Evolutionary conservation across 2,329 filamentous ascomycete genomes (phyloP).

Genomic region (Volutella citrinella): DNA sequence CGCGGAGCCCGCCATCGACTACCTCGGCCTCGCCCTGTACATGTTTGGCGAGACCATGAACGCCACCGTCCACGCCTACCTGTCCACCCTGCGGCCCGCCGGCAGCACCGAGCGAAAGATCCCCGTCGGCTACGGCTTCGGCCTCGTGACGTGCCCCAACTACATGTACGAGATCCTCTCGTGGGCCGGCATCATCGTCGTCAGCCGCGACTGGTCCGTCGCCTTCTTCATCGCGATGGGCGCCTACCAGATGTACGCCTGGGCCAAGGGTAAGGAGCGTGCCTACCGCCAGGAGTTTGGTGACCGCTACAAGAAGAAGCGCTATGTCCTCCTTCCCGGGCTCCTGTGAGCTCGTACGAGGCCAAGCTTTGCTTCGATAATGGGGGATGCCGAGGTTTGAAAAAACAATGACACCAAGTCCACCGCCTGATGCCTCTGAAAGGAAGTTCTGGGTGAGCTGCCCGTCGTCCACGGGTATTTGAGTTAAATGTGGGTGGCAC

Average conservation of each 20-base stretch:
- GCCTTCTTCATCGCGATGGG: conserved; percentile 73
- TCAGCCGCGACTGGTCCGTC: conserved; percentile 77
- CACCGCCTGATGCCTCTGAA: no score
- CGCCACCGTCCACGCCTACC: conserved; percentile 72
- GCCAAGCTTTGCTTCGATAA: no score
- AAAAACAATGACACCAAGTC: no score
- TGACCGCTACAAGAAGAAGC: conserved; percentile 94
- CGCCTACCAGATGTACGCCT: conserved; percentile 74
- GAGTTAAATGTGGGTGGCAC: no score
- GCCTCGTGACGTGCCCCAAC: conserved; percentile 89
- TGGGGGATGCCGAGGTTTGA: neutral
- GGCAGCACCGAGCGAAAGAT: conserved; percentile 87
- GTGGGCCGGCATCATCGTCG: conserved; percentile 79
- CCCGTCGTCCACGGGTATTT: no score
- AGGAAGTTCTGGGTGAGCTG: no score
- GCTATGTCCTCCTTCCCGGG: conserved; percentile 76
- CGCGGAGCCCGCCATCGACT: conserved; percentile 51
- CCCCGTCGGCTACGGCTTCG: conserved; percentile 80
- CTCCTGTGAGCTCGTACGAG: conserved; percentile 68
- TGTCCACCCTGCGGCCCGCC: conserved; percentile 71
- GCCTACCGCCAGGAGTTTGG: conserved; percentile 89
- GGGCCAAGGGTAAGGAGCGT: conserved; percentile 90
- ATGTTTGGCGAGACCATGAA: conserved; percentile 78
- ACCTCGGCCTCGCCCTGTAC: conserved; percentile 69
- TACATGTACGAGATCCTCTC: conserved; percentile 91